Evolutionary conservation across 2,329 filamentous ascomycete genomes (phyloP), one percentile per base, ranked within the genome.

Genomic region (Ceratocystis alfenasii): DNA sequence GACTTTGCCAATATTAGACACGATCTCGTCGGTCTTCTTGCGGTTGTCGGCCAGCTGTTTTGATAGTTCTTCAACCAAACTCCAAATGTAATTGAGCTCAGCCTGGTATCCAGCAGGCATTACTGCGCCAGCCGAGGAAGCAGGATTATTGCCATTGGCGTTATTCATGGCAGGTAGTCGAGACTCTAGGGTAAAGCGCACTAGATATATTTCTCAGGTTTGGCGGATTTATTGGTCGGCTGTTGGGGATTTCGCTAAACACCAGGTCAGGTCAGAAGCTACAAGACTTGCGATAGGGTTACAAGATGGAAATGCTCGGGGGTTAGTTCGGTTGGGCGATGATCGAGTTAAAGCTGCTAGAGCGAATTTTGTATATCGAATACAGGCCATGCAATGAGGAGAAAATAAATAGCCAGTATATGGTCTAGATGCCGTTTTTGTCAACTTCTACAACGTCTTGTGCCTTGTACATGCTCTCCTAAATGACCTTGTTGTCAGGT

Each of bases 31-130:
- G n/a, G 83, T 81, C 46, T 82, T 80, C 53, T 80, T 78, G 69
- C 82, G 78, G 72, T 85, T 86, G 63, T 85, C 82, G 12, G 83
- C 80, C 36, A 87, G 77, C 71, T 86, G 82, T 44, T 81, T 80
- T 70, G 83, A 85, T 61, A 87, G 77, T 72, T 86, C 83, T 71
- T 87, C 85, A 10, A 87, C 84, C 81, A 87, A 84, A 69, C 79
- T 78, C 72, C 87, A 86, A 71, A 87, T 85, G 74, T 85, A 84
- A 72, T 85, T 86, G 68, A 87, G 79, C 74, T 87, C 85, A 64
- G 84, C 81, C 73, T 87, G 84, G 72, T 87, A 84, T 61, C 84
- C 84, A 20, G 84, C 85, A n/a, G 84, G 84, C 17, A 82, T 85
- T 15, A 84, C 83, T 57, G 80, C 78, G 41, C 68, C 65, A 68